These are phyloP conservation scores for Capniomyces stellatus DNA, from an alignment of 371 early-diverging fungal genomes.

Conservation along the genomic window DNA sequence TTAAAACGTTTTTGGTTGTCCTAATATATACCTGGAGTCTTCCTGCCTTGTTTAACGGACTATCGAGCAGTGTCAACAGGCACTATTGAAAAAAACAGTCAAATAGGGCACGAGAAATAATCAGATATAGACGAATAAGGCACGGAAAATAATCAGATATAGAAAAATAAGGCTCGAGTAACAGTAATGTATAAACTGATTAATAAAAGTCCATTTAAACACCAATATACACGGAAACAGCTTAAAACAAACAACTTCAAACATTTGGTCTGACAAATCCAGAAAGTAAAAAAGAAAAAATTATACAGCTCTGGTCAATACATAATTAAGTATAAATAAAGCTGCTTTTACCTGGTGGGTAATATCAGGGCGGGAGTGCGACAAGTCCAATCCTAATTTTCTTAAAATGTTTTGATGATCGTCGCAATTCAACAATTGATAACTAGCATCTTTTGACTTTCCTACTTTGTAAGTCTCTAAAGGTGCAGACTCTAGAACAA, in stretches of 20 bases:
- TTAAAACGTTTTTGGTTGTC: conserved; percentile 83
- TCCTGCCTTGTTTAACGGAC: conserved; percentile 95
- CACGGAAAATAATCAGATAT: not conserved
- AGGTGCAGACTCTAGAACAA: conserved; percentile 75
- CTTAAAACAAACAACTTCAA: not conserved
- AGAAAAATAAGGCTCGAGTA: not conserved
- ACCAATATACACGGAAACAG: too few relatives aligned
- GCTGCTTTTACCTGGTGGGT: conserved; percentile 76
- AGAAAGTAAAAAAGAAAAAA: not conserved
- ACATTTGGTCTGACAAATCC: not conserved
- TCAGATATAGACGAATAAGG: not conserved
- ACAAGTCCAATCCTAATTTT: conserved; percentile 62
- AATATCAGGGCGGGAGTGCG: conserved; percentile 88
- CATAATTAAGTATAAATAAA: not conserved
- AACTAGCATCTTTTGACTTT: conserved; percentile 73
- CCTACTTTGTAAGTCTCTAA: conserved; percentile 89
- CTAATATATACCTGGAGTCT: conserved; percentile 87
- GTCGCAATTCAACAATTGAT: conserved; percentile 88
- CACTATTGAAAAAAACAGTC: conserved; percentile 28
- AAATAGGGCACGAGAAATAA: not conserved
- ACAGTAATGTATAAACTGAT: not conserved
- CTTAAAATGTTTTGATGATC: conserved; percentile 82
- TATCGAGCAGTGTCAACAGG: conserved; percentile 87
- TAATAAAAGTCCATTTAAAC: too few relatives aligned
- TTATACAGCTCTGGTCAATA: not conserved